Evolutionary conservation across 2,329 filamentous ascomycete species (phyloP).

Genomic region (Ceratocystis albifundus): DNA sequence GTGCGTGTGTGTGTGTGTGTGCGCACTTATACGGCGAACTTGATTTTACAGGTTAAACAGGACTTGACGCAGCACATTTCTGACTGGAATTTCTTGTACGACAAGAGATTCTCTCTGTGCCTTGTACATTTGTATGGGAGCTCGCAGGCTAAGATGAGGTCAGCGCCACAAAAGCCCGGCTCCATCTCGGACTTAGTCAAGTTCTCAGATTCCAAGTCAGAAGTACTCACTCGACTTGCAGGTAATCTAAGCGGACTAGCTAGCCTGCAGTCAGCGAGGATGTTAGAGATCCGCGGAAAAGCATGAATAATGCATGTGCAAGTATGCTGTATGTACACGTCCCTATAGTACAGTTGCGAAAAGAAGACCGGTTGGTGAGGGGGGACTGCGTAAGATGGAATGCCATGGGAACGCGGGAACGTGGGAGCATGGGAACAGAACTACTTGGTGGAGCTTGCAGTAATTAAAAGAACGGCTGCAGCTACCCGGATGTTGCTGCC

Average conservation of each 20-base stretch:
- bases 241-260: not conserved
- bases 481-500: slow-evolving; percentile 3
- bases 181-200: not conserved
- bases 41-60: not conserved
- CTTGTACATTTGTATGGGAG: not conserved
- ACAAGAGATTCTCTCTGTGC: not conserved
- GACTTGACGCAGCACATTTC: not conserved
- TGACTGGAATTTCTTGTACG: not conserved
- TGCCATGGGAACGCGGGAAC: not conserved
- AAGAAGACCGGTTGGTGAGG: not conserved
- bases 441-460: not conserved
- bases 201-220: not conserved
- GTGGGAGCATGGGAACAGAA: not conserved
- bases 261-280: not conserved
- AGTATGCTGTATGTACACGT: not conserved
- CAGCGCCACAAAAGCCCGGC: not conserved
- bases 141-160: not conserved
- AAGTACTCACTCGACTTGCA: not conserved
- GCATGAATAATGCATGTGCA: not conserved
- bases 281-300: not conserved
- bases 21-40: not conserved
- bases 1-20: no score
- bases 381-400: not conserved
- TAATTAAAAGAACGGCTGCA: not conserved
- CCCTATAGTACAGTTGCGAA: not conserved